A percentile compares a stretch with the other conserved stretches of the same genome.
phyloP scores from a whole-genome alignment of 208 protist genomes.

The Trypanosomatidae sp. region DNA sequence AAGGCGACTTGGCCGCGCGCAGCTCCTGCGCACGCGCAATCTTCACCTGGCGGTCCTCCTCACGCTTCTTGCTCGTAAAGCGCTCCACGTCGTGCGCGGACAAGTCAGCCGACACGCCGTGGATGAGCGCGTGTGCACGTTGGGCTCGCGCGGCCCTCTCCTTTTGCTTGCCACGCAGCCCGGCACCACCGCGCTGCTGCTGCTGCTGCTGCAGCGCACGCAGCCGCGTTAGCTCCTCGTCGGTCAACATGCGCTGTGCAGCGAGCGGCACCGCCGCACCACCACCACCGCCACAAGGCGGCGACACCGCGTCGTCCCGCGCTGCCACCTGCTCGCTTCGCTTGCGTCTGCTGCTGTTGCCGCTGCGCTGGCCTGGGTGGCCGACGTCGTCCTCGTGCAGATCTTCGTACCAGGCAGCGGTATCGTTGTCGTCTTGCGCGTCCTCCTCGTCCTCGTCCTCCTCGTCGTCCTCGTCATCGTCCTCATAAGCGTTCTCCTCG shows the following conservation, averaged over 20 bases:
- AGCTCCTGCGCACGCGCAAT: conserved; percentile 70
- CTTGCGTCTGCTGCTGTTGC: too few relatives aligned
- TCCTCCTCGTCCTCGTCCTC: conserved; percentile 25
- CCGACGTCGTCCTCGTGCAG: conserved; percentile 6
- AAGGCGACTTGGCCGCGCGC: conserved; percentile 68
- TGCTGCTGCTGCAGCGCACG: conserved; percentile 53
- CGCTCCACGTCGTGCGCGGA: conserved; percentile 73
- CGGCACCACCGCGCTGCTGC: conserved; percentile 55
- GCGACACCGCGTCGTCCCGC: background rate
- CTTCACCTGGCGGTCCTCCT: conserved; percentile 70
- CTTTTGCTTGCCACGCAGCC: conserved; percentile 62
- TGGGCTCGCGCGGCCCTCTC: conserved; percentile 32
- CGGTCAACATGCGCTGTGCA: conserved; percentile 51
- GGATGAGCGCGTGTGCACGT: conserved; percentile 51
- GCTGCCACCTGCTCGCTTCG: too few relatives aligned
- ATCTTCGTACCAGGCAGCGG: conserved; percentile 67
- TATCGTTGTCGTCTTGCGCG: conserved; percentile 14
- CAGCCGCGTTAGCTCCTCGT: conserved; percentile 78
- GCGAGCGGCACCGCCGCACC: conserved; percentile 18
- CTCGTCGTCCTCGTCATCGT: conserved; percentile 10
- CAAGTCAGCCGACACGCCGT: conserved; percentile 68
- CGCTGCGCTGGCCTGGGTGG: too few relatives aligned
- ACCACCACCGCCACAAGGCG: background rate
- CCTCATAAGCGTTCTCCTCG: conserved; percentile 5
- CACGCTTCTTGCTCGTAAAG: conserved; percentile 73